phyloP scores from a whole-genome alignment of 2,329 filamentous ascomycete species.

The Fusarium sp. region DNA sequence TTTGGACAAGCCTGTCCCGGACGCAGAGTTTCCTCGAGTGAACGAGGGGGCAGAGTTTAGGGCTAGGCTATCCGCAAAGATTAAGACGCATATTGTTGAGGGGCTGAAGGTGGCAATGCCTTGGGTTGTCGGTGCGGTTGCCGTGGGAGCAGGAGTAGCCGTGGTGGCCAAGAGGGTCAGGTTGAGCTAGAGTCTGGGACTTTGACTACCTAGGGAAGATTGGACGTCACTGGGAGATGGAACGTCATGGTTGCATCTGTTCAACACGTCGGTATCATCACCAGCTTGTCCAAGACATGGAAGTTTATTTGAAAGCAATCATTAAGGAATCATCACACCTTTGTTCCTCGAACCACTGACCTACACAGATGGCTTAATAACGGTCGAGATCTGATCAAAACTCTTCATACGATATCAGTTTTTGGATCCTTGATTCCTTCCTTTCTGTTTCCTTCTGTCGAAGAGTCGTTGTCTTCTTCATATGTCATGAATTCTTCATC shows the following conservation, averaged over 20 bases:
- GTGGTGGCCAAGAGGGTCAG: neutral
- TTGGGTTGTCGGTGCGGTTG: constrained; percentile 25
- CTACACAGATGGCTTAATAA: neutral
- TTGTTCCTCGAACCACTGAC: neutral
- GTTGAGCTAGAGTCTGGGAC: neutral
- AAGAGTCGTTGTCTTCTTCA: neutral
- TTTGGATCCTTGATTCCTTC: neutral
- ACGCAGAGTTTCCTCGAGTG: constrained; percentile 44
- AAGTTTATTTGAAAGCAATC: neutral
- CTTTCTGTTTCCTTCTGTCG: neutral
- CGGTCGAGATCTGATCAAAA: neutral
- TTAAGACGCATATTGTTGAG: neutral
- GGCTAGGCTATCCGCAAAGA: constrained; percentile 14
- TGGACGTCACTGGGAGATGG: neutral
- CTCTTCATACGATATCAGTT: neutral
- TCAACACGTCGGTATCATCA: neutral
- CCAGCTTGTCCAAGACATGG: too few relatives aligned
- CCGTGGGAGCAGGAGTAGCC: constrained; percentile 19
- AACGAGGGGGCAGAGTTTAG: constrained; percentile 44
- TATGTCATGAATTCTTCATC: constrained; percentile 26
- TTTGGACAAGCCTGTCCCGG: constrained; percentile 46
- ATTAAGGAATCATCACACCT: neutral
- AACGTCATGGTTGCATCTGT: neutral
- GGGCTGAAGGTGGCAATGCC: constrained; percentile 20
- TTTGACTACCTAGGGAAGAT: neutral